Base-by-base conservation (phyloP, 1,284 basidiomycete genomes). In the Vanrija pseudolonga region DNA sequence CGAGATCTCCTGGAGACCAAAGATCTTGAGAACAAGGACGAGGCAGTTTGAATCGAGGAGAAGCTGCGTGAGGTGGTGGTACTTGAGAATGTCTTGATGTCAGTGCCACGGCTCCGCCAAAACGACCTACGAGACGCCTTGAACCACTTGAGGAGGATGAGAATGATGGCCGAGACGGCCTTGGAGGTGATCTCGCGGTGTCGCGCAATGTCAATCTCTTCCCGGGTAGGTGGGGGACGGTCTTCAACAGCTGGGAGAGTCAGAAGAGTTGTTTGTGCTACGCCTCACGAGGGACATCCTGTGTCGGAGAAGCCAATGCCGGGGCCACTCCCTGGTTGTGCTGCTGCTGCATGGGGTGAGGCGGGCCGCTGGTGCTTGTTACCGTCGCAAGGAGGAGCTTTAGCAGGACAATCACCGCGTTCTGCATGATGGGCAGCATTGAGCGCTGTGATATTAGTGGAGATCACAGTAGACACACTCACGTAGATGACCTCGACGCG, bases 161-260 rank as follows among this genome's bases (percentile, higher is more conserved):
- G 78, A 17, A 99, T 74, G 60, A 98, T 96, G 1, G 94, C 93
- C 18, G 94, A 97, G 7, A 98, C 90, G 0, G 92, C 93, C 76
- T 99, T 98, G 6, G 90, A 92, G 0, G 91, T 95, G 65, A 99
- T 96, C 75, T 99, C 96, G 38, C 96, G 88, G 76, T 98, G 96
- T 6, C 96, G 85, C 36, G 86, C 87, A 40, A 96, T 88, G 71
- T 99, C 96, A 51, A 93, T 85, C 64, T 98, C 96, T 62, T 98
- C 94, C n/a, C 92, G 79, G 1, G 89, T 89, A 4, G 85, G 88
- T 1, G 88, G 86, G 2, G 87, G 77, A 4, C 83, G 81, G 6
- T 63, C 60, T 6, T 62, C 58, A 4, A 81, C 81, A 51, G 85
- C 61, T 63, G 56, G 12, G 44, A 15, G 12, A 20, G n/a, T 45